A percentile compares a stretch with the other conserved stretches of the same genome.
Conservation (phyloP, 1,284 basidiomycete genomes). For the Athelia psychrophila region DNA sequence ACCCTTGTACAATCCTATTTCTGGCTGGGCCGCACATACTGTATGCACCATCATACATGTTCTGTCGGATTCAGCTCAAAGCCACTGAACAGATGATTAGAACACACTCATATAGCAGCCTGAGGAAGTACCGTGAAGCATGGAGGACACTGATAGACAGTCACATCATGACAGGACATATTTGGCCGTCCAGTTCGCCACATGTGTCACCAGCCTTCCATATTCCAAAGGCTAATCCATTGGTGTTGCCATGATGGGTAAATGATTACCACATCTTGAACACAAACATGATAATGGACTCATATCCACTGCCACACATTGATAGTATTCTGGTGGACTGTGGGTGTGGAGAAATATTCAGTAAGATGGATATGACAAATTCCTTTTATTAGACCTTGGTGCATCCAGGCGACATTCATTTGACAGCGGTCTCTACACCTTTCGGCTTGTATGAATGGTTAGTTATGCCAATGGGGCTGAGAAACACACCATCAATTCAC, state of each 20-base stretch:
- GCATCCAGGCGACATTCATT: too few relatives aligned
- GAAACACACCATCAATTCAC: slow-evolving; percentile 19
- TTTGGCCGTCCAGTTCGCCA: background rate
- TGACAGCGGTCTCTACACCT: too few relatives aligned
- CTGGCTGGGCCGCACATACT: too few relatives aligned
- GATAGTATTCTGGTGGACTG: background rate
- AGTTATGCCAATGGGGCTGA: slow-evolving; percentile 24
- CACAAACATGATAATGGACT: background rate
- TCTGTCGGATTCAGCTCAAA: background rate
- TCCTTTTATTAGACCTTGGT: too few relatives aligned
- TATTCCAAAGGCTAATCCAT: background rate
- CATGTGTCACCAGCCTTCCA: background rate
- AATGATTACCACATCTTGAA: background rate
- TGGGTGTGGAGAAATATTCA: too few relatives aligned
- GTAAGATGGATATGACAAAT: too few relatives aligned
- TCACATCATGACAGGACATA: background rate
- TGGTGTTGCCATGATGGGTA: background rate
- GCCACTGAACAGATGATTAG: slow-evolving; percentile 3
- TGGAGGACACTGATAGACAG: background rate
- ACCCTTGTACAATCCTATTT: too few relatives aligned
- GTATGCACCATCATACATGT: too few relatives aligned
- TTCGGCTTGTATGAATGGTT: slow-evolving; percentile 23
- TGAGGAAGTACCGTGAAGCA: background rate
- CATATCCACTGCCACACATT: background rate
- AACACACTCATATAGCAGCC: slow-evolving; percentile 1